Evolutionary conservation across 148 eudicot genomes (phyloP), one percentile per base, ranked within the genome.

Genomic region (Polygonum aviculare): DNA sequence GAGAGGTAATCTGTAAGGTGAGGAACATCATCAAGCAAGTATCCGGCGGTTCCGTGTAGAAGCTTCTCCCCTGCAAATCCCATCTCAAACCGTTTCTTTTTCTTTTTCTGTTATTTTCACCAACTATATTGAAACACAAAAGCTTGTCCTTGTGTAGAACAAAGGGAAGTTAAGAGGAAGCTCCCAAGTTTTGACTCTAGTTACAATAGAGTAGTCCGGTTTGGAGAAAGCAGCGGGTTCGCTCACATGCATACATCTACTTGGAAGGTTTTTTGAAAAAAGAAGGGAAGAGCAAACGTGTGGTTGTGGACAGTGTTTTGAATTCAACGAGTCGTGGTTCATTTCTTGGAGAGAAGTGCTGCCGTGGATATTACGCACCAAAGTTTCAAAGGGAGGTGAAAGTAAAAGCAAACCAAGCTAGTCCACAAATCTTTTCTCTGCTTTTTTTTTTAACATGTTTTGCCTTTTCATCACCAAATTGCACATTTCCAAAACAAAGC

Each of bases 1-100:
- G 75, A 11, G 35, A 72, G 50, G 54, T 72, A 72, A 72, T 72
- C 75, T 19, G 75, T 45, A 36, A 72, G 54, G 54, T 72, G 75
- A 72, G 75, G 75, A 44, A 72, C 75, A 44, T 72, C 75, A 45
- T 72, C 75, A 10, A 72, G 75, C 16, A 72, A 31, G 11, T 72
- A 72, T 44, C 75, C 75, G 45, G 52, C 31, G 36, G 18, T 48
- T 12, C 75, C 75, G 12, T 26, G 52, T 0, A 72, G 38, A 48
- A 72, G 12, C 75, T 72, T 72, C 75, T 35, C 72, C 11, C 38
- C 72, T 67, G 45, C 21, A 67, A 67, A 67, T 38, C 72, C 72
- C 72, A 67, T 67, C 44, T 4, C 60, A 54, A 21, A 21, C 21
- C 11, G 26, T 60, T 60, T 10, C 2, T 60, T 11, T 22, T 60